Evolutionary conservation across 768 basidiomycete genomes (phyloP), one percentile per base, ranked within the genome.

Genomic region (Antrodiella citrinella): DNA sequence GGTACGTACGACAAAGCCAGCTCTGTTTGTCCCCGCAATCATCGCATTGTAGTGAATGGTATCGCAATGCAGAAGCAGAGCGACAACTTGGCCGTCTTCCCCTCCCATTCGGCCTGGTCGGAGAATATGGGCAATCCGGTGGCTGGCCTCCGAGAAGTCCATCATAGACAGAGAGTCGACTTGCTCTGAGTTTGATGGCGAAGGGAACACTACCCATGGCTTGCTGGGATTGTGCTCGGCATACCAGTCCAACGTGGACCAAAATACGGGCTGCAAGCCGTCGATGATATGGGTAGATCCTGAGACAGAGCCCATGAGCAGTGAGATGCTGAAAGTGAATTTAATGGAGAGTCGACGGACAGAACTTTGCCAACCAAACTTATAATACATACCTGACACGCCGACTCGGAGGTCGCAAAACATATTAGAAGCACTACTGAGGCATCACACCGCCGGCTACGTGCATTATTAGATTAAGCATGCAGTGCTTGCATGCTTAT

Each of bases 71-170:
- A 50, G 9, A 3, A 50, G 24, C 3, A 50, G 12, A 7, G 39
- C 38, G 39, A 50, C 25, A n/a, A 42, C 41, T 26, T 50, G 39
- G 3, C 48, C 48, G n/a, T n/a, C 45, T 4, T 47, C 42, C 2
- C 15, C 10, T 3, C 51, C 47, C 18, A 9, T 42, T 24, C 47
- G 4, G 12, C 44, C 25, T 1, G 51, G 51, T 2, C 51, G 39
- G 18, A 52, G 18, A 4, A 47, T 19, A 18, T 48, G 51, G 2
- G 51, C 51, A 5, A 39, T 15, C 4, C 25, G 25, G 26, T 52
- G 47, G 9, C 46, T 48, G 3, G 47, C 51, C 10, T 40, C 4
- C 7, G 25, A 39, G 24, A 52, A 19, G 3, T 52, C 47, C 2
- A 19, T 3, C 23, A 48, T 48, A 3, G 51, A 44, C 15, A 52